A percentile compares a stretch with the other conserved stretches of the same genome.
Evolutionary conservation across 1,284 basidiomycete genomes (phyloP).

Genomic region (Meripilus lineatus): DNA sequence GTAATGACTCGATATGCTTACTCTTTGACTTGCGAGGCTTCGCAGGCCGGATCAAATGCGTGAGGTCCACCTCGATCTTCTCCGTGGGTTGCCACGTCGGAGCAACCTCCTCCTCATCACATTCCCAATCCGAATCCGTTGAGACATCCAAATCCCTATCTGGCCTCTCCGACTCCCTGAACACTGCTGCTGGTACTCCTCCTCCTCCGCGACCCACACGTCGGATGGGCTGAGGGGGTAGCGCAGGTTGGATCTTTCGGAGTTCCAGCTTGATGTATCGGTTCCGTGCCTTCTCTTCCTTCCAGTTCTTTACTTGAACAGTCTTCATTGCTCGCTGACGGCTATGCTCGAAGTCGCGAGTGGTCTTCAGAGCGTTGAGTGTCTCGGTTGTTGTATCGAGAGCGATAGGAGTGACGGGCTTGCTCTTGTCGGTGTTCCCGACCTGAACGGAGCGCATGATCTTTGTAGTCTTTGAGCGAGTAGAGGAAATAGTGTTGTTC

Average conservation of each 20-base stretch:
- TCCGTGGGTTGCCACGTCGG: conserved; percentile 12
- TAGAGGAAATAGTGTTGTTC: not conserved
- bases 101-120: conserved; percentile 8
- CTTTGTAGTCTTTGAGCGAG: not conserved
- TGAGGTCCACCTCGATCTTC: conserved; percentile 37
- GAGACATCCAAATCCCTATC: conserved; percentile 11
- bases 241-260: not conserved
- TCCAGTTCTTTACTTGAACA: conserved; percentile 31
- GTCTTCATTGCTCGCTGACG: conserved; percentile 42
- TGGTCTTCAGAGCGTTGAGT: conserved; percentile 28
- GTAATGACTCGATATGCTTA: conserved; percentile 22
- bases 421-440: conserved; percentile 1
- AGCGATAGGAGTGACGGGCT: conserved; percentile 1
- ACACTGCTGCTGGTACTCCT: not conserved
- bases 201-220: not conserved
- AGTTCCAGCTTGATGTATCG: conserved; percentile 13
- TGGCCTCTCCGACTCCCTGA: conserved; percentile 9
- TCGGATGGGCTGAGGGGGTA: not conserved
- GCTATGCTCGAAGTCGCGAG: conserved; percentile 42
- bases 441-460: conserved; percentile 3
- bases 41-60: conserved; percentile 36
- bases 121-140: conserved; percentile 3
- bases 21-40: conserved; percentile 38
- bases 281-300: conserved; percentile 31
- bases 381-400: conserved; percentile 1